phyloP scores from a whole-genome alignment of 148 eudicot species.

The Heliosperma pusillum region DNA sequence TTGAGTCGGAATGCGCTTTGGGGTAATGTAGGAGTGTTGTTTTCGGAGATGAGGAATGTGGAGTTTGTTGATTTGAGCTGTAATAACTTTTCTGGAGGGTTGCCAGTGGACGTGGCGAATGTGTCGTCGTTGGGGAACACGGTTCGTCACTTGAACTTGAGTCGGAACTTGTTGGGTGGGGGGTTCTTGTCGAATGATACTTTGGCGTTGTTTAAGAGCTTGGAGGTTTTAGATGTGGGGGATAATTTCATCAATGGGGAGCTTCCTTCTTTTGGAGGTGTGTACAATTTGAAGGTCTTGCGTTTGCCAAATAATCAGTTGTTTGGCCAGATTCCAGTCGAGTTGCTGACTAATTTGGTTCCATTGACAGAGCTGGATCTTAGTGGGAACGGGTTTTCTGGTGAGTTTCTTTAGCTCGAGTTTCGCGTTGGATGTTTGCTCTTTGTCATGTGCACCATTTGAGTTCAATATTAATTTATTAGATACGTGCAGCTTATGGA shows the following conservation, averaged over 20 bases:
- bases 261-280: conserved; percentile 51
- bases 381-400: conserved; percentile 82
- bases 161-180: conserved; percentile 55
- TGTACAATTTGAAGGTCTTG: conserved; percentile 63
- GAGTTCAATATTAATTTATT: not conserved
- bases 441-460: not conserved
- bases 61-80: conserved; percentile 73
- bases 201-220: conserved; percentile 55
- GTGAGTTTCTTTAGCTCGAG: conserved; percentile 30
- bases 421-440: not conserved
- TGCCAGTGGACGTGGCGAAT: conserved; percentile 33
- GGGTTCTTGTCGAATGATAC: conserved; percentile 47
- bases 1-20: conserved; percentile 48
- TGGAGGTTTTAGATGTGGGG: conserved; percentile 77
- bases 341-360: conserved; percentile 45
- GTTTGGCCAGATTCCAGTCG: conserved; percentile 58
- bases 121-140: conserved; percentile 68
- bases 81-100: conserved; percentile 59
- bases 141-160: conserved; percentile 57
- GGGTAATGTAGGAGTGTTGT: conserved; percentile 58
- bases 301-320: conserved; percentile 56
- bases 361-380: conserved; percentile 83
- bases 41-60: conserved; percentile 52
- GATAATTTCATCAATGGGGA: conserved; percentile 59
- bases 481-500: not conserved